Evolutionary conservation across 306 rosid genomes (phyloP), one percentile per base, ranked within the genome.

Genomic region (Gynostemma pentaphyllum): DNA sequence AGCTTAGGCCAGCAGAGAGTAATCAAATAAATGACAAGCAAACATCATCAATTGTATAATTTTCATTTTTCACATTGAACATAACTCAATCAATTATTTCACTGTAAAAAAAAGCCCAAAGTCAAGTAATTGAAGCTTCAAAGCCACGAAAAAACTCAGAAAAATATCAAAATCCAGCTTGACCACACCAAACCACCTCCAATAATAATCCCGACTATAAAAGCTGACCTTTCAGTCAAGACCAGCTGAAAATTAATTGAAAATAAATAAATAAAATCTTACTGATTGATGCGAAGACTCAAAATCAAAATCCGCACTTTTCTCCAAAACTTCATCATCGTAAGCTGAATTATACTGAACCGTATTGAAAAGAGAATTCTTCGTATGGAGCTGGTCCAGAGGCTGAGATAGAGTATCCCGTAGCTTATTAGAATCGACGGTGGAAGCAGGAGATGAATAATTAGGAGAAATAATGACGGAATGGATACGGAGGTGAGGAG

Each of bases 401-500:
- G 66, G 41, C 8, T 66, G 53, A 5, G 32, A 24, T 10, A 66
- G 73, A 36, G 68, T 46, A 13, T 53, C 71, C 12, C 64, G 70
- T 28, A 66, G 78, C 78, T 79, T 87, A 66, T 79, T 87, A 66
- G 80, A 70, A 71, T 59, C 52, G 24, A 63, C 4, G 1, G 73
- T 5, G 1, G 80, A 60, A 72, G 81, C 45, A 62, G 82, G 28
- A 19, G 95, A 65, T 60, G 55, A 69, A 78, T 63, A 12, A 62
- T 50, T 75, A 10, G 74, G 52, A 61, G 79, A 23, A 51, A 72
- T 62, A 40, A 78, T 61, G 65, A 77, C 82, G 62, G 96, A 82
- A 79, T 87, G 98, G 4, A 78, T 76, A 28, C 95, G 98, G 18
- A 85, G 81, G 78, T 83, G 97, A 24, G 97, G 97, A 65, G 97